Base-by-base conservation (phyloP, 1,139 yeast species). In the Debaryomycetaceae sp. region DNA sequence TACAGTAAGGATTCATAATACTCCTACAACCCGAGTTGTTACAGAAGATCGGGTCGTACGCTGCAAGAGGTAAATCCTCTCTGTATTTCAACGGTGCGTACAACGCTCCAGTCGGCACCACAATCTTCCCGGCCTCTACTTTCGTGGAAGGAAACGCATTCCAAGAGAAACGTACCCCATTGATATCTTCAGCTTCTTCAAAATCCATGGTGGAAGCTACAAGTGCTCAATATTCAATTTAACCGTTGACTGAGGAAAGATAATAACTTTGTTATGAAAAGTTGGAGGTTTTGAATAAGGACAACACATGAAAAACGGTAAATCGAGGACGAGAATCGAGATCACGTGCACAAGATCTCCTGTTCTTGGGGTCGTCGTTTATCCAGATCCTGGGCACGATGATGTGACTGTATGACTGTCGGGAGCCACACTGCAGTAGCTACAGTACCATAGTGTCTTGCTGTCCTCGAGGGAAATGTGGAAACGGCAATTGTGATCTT, bases 41-140 rank as follows among this genome's bases (percentile, higher is more conserved):
- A 72, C 99, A 93, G 42, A 83, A 74, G 43, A 86, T 84, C 6
- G 99, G 99, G 68, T 93, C 97, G 65, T 93, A 90, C 55, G 82
- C 83, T 45, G 95, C 93, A 43, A 87, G 69, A 17, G 93, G 85
- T 53, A 91, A 73, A 53, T 86, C 93, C 49, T 86, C 86, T 56
- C 90, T 80, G 48, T 79, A 81, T 62, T 87, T 82, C 57, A 95
- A 78, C 11, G 99, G 99, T 13, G 98, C 90, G 72, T 91, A 93
- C 52, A 93, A 72, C 48, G 97, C 87, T 36, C 98, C 96, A 33
- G 95, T 84, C 14, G 99, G 99, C 36, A 93, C 95, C 23, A 93
- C 96, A 57, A 91, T 86, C 55, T 95, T 87, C 56, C 84, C 83
- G 17, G 97, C 95, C 67, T 93, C 99, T 42, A 83, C 80, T 58